Evolutionary conservation across 805 yeast species (phyloP).

Genomic region (baker's yeast (Saccharomyces cerevisiae)): DNA sequence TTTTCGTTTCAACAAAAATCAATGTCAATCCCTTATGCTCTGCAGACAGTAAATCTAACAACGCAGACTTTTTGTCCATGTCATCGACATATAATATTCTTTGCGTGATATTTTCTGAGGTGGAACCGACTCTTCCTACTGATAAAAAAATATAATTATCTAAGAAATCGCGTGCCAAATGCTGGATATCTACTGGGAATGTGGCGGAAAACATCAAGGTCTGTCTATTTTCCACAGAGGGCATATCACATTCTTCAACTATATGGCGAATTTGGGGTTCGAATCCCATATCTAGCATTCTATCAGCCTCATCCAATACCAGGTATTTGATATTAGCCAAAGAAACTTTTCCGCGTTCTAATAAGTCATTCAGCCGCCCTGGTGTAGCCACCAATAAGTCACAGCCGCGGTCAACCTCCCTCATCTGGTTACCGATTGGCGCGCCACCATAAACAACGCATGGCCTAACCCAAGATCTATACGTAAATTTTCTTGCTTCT

Average conservation of each 20-base stretch:
- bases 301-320: constrained; percentile 96
- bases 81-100: constrained; percentile 84
- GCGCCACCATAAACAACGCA: constrained; percentile 98
- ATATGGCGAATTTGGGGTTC: constrained; percentile 98
- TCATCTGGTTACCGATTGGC: constrained; percentile 75
- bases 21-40: constrained; percentile 78
- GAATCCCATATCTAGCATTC: constrained; percentile 99
- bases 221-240: constrained; percentile 78
- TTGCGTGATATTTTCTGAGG: constrained; percentile 96
- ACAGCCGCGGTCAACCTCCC: constrained; percentile 84
- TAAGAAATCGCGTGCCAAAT: constrained; percentile 92
- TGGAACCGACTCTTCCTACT: constrained; percentile 97
- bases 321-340: constrained; percentile 80
- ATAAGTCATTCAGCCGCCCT: constrained; percentile 91
- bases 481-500: constrained; percentile 88
- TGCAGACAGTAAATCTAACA: constrained; percentile 75
- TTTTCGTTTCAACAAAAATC: constrained; percentile 93
- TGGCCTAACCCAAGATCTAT: constrained; percentile 97
- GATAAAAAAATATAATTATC: constrained; percentile 90
- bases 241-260: constrained; percentile 97
- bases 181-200: constrained; percentile 94
- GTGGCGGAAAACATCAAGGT: constrained; percentile 98
- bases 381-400: constrained; percentile 96
- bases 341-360: constrained; percentile 89
- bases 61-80: constrained; percentile 79